A percentile compares a stretch with the other conserved stretches of the same genome.
Evolutionary conservation across 75 land plant species (phyloP).

Genomic region (Pinus taeda): DNA sequence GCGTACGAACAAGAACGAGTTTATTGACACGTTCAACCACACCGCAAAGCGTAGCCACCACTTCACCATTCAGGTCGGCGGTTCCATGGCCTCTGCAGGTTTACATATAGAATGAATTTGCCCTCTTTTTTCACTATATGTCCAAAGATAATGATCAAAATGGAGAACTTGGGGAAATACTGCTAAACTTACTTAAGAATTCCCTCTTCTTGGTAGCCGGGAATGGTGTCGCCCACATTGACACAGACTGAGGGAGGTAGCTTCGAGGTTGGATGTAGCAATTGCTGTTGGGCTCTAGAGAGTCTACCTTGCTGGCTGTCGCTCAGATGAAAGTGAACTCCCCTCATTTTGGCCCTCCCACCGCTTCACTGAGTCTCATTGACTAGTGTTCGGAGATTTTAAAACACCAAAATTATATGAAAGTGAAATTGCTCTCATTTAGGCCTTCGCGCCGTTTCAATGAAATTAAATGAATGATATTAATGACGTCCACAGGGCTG

Average conservation of each 20-base stretch:
- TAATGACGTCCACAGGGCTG: too few relatives aligned
- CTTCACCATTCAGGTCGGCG: conserved; percentile 54
- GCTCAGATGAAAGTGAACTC: conserved; percentile 40
- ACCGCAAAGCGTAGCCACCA: conserved; percentile 88
- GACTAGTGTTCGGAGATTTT: too few relatives aligned
- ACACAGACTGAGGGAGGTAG: conserved; percentile 51
- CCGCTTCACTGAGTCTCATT: too few relatives aligned
- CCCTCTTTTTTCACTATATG: neutral
- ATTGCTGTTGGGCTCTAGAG: conserved; percentile 49
- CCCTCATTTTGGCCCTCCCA: conserved; percentile 34
- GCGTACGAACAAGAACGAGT: conserved; percentile 77
- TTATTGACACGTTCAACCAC: conserved; percentile 96
- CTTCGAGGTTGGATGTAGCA: conserved; percentile 41
- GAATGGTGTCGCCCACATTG: conserved; percentile 77
- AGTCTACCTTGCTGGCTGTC: conserved; percentile 69
- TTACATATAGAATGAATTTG: neutral
- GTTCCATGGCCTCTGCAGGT: conserved; percentile 91
- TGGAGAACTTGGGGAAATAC: neutral
- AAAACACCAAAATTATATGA: too few relatives aligned
- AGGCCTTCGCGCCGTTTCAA: too few relatives aligned
- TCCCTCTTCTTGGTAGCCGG: conserved; percentile 75
- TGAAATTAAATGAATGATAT: too few relatives aligned
- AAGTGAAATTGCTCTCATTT: too few relatives aligned
- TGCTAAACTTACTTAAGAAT: conserved; percentile 63
- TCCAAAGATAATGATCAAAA: neutral